Evolutionary conservation across 179 eudicot species (phyloP).

Genomic region (Beta corolliflora): DNA sequence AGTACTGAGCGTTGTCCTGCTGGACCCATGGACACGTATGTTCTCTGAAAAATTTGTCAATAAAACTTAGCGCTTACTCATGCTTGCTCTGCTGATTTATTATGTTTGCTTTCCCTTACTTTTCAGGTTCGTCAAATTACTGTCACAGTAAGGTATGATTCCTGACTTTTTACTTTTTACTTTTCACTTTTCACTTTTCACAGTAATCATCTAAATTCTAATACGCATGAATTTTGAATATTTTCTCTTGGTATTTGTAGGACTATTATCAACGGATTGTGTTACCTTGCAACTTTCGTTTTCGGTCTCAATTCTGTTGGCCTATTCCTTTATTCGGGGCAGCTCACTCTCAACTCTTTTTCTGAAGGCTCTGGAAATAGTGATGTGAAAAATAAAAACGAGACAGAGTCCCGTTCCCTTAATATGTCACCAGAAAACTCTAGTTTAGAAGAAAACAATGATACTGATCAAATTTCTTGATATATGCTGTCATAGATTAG

Average conservation of each 20-base stretch:
- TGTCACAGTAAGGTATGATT: conserved; percentile 70
- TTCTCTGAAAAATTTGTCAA: not conserved
- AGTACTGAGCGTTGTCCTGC: not conserved
- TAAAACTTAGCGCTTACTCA: not conserved
- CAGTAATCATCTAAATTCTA: not conserved
- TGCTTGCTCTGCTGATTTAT: not conserved
- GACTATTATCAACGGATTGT: conserved; percentile 81
- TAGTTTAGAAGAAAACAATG: conserved; percentile 28
- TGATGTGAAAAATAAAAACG: conserved; percentile 23
- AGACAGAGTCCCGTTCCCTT: conserved; percentile 30
- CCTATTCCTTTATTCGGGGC: conserved; percentile 69
- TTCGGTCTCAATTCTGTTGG: conserved; percentile 82
- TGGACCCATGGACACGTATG: too few relatives aligned
- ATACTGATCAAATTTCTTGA: conserved; percentile 49
- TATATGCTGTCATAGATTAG: conserved; percentile 8
- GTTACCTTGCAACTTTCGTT: conserved; percentile 92
- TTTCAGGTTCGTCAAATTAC: conserved; percentile 97
- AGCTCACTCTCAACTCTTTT: conserved; percentile 66
- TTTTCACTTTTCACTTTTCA: too few relatives aligned
- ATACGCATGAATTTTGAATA: conserved; percentile 1
- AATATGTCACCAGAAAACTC: conserved; percentile 34
- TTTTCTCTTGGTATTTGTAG: conserved; percentile 43
- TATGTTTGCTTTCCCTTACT: conserved; percentile 1
- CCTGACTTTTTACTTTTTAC: not conserved
- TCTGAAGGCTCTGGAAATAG: conserved; percentile 44